Percentiles rank a stretch among this genome's conserved stretches.
phyloP scores from a whole-genome alignment of 176 grass and related monocot species.

The Poa pratensis region DNA sequence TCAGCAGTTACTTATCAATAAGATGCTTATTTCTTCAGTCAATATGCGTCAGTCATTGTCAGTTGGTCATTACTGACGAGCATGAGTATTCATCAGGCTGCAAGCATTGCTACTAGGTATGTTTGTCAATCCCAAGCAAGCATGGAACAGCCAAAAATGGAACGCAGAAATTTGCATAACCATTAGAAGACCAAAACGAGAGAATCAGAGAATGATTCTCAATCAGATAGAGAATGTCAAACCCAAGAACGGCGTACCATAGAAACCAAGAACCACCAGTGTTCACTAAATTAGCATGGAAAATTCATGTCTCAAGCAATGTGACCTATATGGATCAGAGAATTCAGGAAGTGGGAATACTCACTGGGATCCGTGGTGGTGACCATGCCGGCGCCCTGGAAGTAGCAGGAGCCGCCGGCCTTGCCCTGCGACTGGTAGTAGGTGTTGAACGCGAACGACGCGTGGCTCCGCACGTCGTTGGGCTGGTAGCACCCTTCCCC shows the following conservation, averaged over 20 bases:
- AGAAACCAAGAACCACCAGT: neutral
- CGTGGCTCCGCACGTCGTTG: constrained; percentile 80
- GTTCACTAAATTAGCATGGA: neutral
- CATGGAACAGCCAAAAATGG: neutral
- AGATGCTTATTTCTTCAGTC: neutral
- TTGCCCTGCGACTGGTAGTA: constrained; percentile 89
- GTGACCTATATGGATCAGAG: neutral
- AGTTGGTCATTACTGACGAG: neutral
- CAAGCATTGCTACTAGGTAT: neutral
- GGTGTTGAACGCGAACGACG: constrained; percentile 82
- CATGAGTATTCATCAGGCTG: constrained; percentile 16
- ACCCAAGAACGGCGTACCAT: neutral
- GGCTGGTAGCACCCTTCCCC: constrained; percentile 79
- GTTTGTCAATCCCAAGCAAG: neutral
- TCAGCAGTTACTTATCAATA: constrained; percentile 4
- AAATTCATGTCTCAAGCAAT: constrained; percentile 13
- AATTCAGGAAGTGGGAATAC: constrained; percentile 19
- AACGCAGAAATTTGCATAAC: neutral
- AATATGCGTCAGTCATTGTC: neutral
- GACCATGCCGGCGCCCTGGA: constrained; percentile 91
- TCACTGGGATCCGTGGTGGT: constrained; percentile 96
- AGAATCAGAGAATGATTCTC: neutral
- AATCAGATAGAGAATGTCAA: neutral
- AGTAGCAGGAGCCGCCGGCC: constrained; percentile 82
- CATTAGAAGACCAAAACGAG: neutral